These are phyloP conservation scores for Rosa persica DNA, from an alignment of 306 rosid genomes.

Conservation along the genomic window DNA sequence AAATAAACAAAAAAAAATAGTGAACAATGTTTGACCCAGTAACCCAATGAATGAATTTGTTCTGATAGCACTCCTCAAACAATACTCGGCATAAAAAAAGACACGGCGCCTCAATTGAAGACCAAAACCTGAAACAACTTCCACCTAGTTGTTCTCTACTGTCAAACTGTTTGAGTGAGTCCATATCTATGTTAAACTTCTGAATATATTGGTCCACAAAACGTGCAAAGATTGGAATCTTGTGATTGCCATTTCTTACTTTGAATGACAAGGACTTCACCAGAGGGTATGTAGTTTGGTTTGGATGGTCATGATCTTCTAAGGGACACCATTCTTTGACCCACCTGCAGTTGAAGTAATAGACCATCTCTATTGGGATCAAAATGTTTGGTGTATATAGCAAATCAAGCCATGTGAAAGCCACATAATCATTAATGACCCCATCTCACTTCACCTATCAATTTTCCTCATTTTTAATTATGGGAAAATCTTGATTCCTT, in stretches of 20 bases:
- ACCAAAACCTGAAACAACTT: not conserved
- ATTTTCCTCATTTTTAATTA: slow-evolving; percentile 32
- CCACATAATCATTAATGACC: slow-evolving; percentile 35
- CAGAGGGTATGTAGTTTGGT: slow-evolving; percentile 31
- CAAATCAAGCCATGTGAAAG: slow-evolving; percentile 58
- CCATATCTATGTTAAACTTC: slow-evolving; percentile 30
- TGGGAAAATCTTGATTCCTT: slow-evolving; percentile 34
- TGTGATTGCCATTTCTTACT: slow-evolving; percentile 46
- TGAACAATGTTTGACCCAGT: too few relatives aligned
- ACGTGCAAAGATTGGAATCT: slow-evolving; percentile 52
- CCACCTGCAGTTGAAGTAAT: slow-evolving; percentile 81
- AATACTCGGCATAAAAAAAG: not conserved
- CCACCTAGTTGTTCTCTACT: slow-evolving; percentile 29
- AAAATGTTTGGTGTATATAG: slow-evolving; percentile 44
- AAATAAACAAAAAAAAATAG: too few relatives aligned
- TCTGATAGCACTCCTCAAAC: not conserved
- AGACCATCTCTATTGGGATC: slow-evolving; percentile 65
- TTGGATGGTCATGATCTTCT: slow-evolving; percentile 47
- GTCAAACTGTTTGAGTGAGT: slow-evolving; percentile 38
- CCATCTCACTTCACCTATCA: slow-evolving; percentile 34
- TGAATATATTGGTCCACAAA: slow-evolving; percentile 39
- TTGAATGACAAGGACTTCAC: slow-evolving; percentile 41
- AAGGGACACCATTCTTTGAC: slow-evolving; percentile 51
- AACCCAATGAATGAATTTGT: too few relatives aligned
- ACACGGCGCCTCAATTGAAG: not conserved